These are phyloP conservation scores for Chenopodium formosanum DNA, from an alignment of 148 eudicot genomes.

Conservation along the genomic window DNA sequence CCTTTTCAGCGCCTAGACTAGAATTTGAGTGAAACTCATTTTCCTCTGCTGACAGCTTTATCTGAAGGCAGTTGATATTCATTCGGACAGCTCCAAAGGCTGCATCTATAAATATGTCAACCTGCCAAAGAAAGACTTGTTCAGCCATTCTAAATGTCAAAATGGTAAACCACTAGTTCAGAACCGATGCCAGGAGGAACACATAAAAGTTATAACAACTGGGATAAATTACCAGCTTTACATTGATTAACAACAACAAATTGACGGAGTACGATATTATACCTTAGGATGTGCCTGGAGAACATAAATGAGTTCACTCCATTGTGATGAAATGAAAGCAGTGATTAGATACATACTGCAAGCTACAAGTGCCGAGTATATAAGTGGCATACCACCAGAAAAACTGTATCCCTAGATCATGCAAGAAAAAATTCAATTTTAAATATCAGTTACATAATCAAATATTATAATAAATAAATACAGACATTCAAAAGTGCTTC, in stretches of 20 bases:
- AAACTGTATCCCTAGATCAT: constrained; percentile 46
- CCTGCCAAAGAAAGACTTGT: constrained; percentile 47
- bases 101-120: constrained; percentile 73
- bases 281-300: constrained; percentile 78
- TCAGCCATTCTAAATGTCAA: constrained; percentile 13
- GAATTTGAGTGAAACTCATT: constrained; percentile 30
- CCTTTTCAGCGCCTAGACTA: constrained; percentile 41
- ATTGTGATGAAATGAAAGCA: constrained; percentile 72
- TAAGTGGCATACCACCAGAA: constrained; percentile 43
- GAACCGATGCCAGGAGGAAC: no score
- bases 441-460: constrained; percentile 7
- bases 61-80: constrained; percentile 59
- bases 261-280: constrained; percentile 3
- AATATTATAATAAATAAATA: constrained; percentile 1
- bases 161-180: neutral
- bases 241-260: neutral
- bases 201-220: neutral
- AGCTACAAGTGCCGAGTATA: constrained; percentile 78
- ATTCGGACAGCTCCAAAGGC: constrained; percentile 76
- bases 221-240: neutral
- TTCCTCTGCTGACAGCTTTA: constrained; percentile 49
- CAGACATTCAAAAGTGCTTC: constrained; percentile 1
- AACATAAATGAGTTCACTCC: constrained; percentile 76
- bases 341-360: constrained; percentile 72
- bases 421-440: constrained; percentile 29